Conservation (phyloP, 2,329 filamentous ascomycete genomes). For the Diaporthe sp. region DNA sequence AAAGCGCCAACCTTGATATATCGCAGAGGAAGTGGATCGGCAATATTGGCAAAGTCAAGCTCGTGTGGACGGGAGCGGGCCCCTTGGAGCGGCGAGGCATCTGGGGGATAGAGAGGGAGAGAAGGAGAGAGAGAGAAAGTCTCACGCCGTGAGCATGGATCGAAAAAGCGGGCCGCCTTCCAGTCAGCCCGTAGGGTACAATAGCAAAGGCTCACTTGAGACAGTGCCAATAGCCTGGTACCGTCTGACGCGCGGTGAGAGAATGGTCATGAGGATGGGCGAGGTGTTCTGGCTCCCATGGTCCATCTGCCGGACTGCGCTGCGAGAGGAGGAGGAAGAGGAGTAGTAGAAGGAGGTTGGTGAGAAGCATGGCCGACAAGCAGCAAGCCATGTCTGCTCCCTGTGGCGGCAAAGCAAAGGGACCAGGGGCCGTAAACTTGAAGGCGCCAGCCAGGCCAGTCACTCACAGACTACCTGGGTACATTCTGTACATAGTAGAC, state of each 20-base stretch:
- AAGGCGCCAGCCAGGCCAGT: background rate
- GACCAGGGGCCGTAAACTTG: background rate
- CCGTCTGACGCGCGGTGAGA: conserved; percentile 30
- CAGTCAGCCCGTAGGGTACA: conserved; percentile 37
- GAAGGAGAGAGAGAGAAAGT: conserved; percentile 6
- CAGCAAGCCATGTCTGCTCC: conserved; percentile 13
- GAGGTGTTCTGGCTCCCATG: background rate
- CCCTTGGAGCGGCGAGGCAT: conserved; percentile 19
- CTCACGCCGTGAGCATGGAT: conserved; percentile 36
- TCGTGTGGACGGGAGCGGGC: conserved; percentile 10
- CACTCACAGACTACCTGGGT: background rate
- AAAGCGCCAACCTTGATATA: conserved; percentile 28
- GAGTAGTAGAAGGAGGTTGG: background rate
- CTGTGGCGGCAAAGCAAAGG: conserved; percentile 21
- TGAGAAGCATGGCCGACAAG: background rate
- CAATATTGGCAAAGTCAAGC: conserved; percentile 22
- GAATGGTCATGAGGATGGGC: conserved; percentile 26
- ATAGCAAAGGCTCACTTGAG: conserved; percentile 38
- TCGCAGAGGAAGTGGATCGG: conserved; percentile 31
- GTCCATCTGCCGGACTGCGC: conserved; percentile 5
- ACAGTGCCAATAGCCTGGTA: conserved; percentile 38
- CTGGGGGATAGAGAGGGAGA: background rate
- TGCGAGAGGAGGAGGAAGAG: background rate
- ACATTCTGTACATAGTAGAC: conserved; percentile 1
- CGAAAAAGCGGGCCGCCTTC: conserved; percentile 33